Evolutionary conservation across 768 basidiomycete species (phyloP).

Genomic region (Tylopilus cervinicoccineus): DNA sequence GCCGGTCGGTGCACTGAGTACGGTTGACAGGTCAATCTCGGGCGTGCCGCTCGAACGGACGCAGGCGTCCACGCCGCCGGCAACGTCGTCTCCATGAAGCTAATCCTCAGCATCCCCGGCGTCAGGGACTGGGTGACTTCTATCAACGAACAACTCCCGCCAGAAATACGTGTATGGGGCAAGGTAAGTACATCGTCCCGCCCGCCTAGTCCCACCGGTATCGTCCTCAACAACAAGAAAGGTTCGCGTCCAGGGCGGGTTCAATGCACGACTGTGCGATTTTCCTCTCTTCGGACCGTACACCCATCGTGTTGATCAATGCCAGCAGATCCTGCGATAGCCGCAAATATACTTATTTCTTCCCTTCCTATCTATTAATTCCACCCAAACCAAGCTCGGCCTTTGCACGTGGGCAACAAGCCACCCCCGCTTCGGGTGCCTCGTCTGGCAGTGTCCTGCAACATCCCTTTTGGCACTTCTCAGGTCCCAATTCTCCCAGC

Average conservation of each 20-base stretch:
- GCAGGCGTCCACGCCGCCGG: conserved; percentile 97
- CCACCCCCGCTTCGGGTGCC: conserved; percentile 20
- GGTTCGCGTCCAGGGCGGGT: conserved; percentile 75
- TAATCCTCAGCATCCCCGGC: conserved; percentile 76
- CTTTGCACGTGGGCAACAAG: conserved; percentile 44
- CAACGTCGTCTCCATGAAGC: conserved; percentile 88
- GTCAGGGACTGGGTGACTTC: conserved; percentile 63
- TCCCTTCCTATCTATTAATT: conserved; percentile 89
- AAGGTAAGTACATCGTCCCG: conserved; percentile 47
- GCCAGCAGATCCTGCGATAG: conserved; percentile 79
- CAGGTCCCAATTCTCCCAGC: conserved; percentile 34
- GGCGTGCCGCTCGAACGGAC: conserved; percentile 91
- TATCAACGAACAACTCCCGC: conserved; percentile 86
- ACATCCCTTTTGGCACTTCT: conserved; percentile 62
- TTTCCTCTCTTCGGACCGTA: background rate
- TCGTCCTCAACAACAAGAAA: conserved; percentile 22
- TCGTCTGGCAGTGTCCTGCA: conserved; percentile 19
- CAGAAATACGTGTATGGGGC: conserved; percentile 90
- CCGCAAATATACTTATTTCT: conserved; percentile 95
- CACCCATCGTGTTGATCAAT: conserved; percentile 1
- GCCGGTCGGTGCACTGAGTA: background rate
- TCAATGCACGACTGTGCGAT: conserved; percentile 70
- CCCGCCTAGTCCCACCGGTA: background rate
- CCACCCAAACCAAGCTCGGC: conserved; percentile 80
- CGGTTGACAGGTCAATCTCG: conserved; percentile 65